Evolutionary conservation across 2,329 filamentous ascomycete species (phyloP).

Genomic region (Falciphora oryzae): DNA sequence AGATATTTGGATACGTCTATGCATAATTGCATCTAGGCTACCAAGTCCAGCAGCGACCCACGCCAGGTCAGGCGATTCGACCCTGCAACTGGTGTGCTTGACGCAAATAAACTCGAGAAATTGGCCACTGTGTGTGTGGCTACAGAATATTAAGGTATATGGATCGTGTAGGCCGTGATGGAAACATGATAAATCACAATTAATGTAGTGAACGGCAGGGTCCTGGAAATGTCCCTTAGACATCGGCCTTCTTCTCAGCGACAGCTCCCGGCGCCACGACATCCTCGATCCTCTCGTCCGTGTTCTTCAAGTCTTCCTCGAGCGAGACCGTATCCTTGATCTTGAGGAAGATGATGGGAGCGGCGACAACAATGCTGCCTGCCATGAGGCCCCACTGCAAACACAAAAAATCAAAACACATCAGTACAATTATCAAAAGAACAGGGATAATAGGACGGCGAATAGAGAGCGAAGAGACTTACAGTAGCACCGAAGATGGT

Average conservation of each 20-base stretch:
- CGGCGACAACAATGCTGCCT: conserved; percentile 68
- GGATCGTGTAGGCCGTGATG: not conserved
- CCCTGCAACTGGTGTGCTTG: no score
- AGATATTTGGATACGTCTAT: no score
- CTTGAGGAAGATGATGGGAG: conserved; percentile 71
- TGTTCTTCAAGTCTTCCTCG: conserved; percentile 78
- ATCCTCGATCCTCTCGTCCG: conserved; percentile 74
- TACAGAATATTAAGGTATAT: not conserved
- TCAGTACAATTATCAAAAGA: not conserved
- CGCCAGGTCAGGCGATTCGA: no score
- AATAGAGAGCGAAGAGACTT: conserved; percentile 17
- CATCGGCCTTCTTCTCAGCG: conserved; percentile 1
- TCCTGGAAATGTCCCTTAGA: not conserved
- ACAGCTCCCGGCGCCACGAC: conserved; percentile 6
- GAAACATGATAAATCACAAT: not conserved
- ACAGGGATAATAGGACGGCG: no score
- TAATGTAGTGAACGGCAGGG: not conserved
- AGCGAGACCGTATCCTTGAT: conserved; percentile 76
- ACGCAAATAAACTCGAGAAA: not conserved
- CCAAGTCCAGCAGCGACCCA: no score
- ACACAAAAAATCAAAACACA: not conserved
- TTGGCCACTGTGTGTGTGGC: no score
- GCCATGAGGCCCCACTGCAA: conserved; percentile 68
- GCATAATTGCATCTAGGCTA: no score
- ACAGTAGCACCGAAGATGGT: conserved; percentile 60